These are phyloP conservation scores for Colletotrichum karsti DNA, from an alignment of 2,329 filamentous ascomycete genomes.

Conservation along the genomic window DNA sequence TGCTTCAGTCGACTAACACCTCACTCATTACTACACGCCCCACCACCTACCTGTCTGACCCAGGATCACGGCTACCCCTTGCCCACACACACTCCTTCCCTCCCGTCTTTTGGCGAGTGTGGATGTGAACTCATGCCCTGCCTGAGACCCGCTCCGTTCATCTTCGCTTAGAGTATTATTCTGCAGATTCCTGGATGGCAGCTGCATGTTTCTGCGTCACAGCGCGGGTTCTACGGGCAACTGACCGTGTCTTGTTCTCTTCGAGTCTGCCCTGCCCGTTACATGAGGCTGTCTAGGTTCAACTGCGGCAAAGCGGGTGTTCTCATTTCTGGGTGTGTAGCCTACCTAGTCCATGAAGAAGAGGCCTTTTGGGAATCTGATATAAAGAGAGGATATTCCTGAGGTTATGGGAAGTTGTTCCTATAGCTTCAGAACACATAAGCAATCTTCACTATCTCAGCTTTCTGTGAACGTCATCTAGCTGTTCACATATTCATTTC, in stretches of 20 bases:
- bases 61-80: conserved; percentile 3
- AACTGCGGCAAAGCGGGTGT: background rate
- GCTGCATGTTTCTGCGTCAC: conserved; percentile 25
- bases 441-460: background rate
- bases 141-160: background rate
- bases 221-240: conserved; percentile 13
- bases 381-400: conserved; percentile 14
- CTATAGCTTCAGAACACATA: background rate
- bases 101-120: background rate
- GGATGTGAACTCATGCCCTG: background rate
- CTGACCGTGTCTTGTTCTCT: background rate
- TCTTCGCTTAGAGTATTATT: background rate
- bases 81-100: background rate
- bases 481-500: background rate
- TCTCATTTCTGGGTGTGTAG: background rate
- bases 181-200: conserved; percentile 4
- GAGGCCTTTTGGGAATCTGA: background rate
- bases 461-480: background rate
- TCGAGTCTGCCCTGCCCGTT: conserved; percentile 27
- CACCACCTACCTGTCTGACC: background rate
- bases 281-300: conserved; percentile 19
- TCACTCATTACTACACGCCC: background rate
- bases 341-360: background rate
- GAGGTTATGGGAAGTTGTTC: background rate
- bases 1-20: background rate